Evolutionary conservation across 1,284 basidiomycete genomes (phyloP).

Genomic region (Leccinum pachyderme): DNA sequence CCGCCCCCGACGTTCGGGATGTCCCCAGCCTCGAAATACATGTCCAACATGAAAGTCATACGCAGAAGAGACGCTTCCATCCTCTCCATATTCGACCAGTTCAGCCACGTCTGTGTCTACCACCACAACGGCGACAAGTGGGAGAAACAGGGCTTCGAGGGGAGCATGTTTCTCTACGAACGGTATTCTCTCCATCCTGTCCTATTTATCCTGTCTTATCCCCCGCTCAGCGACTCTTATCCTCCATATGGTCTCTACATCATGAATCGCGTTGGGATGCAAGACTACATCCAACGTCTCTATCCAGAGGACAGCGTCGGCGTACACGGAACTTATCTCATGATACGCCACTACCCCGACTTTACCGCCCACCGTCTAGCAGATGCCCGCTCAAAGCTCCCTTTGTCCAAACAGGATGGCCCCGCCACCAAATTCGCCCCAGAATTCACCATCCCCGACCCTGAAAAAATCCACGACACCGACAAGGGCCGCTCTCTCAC

Average conservation of each 20-base stretch:
- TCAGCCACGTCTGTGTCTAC: slow-evolving; percentile 82
- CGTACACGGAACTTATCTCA: slow-evolving; percentile 62
- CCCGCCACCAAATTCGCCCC: slow-evolving; percentile 47
- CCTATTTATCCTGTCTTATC: slow-evolving; percentile 1
- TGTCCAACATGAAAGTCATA: slow-evolving; percentile 82
- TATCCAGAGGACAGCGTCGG: slow-evolving; percentile 80
- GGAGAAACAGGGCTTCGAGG: slow-evolving; percentile 85
- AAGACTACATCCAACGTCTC: slow-evolving; percentile 77
- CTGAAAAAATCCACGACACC: slow-evolving; percentile 40
- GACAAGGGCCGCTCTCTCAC: slow-evolving; percentile 59
- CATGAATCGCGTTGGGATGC: slow-evolving; percentile 82
- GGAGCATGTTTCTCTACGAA: slow-evolving; percentile 87
- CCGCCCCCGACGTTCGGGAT: slow-evolving; percentile 39
- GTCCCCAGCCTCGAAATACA: slow-evolving; percentile 58
- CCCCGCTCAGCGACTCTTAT: slow-evolving; percentile 51
- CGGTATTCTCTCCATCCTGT: slow-evolving; percentile 43
- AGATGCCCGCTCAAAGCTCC: slow-evolving; percentile 30
- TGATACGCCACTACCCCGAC: slow-evolving; percentile 72
- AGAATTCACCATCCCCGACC: slow-evolving; percentile 39
- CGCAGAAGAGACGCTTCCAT: slow-evolving; percentile 80
- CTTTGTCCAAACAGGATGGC: slow-evolving; percentile 30
- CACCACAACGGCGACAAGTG: slow-evolving; percentile 68
- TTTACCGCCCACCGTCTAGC: slow-evolving; percentile 56
- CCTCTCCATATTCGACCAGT: slow-evolving; percentile 77
- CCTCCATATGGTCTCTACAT: slow-evolving; percentile 87